Evolutionary conservation across 345 rosid genomes (phyloP).

Genomic region (Eucalyptus erythrocorys): DNA sequence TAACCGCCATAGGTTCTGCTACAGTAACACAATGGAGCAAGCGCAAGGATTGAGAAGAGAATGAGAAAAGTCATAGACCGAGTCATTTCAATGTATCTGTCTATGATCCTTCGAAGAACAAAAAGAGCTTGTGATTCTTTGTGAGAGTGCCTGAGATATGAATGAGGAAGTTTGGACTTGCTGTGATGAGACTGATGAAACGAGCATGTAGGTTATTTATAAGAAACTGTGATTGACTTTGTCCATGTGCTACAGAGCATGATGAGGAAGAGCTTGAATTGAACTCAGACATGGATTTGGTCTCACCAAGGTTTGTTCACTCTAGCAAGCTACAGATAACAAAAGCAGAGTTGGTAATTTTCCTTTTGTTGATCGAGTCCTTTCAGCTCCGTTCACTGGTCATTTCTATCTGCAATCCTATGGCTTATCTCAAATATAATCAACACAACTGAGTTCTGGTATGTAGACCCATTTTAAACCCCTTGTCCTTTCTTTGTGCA

Average conservation of each 20-base stretch:
- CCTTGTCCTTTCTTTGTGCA: background rate
- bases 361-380: background rate
- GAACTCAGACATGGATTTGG: background rate
- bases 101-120: background rate
- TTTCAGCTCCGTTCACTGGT: background rate
- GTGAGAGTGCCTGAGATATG: background rate
- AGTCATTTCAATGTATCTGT: background rate
- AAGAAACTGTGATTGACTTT: background rate
- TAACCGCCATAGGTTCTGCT: conserved; percentile 1
- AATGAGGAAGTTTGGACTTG: background rate
- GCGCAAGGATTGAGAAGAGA: conserved; percentile 14
- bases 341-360: background rate
- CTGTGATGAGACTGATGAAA: background rate
- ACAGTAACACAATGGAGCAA: conserved; percentile 25
- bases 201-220: background rate
- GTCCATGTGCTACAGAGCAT: background rate
- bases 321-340: background rate
- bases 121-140: background rate
- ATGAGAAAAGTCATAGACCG: background rate
- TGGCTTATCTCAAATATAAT: background rate
- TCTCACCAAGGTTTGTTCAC: background rate
- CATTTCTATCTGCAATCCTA: background rate
- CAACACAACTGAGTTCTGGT: background rate
- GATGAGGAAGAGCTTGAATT: background rate
- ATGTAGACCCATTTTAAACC: background rate